Evolutionary conservation across 129 eudicot genomes (phyloP).

Genomic region (Helichrysum umbraculigerum): DNA sequence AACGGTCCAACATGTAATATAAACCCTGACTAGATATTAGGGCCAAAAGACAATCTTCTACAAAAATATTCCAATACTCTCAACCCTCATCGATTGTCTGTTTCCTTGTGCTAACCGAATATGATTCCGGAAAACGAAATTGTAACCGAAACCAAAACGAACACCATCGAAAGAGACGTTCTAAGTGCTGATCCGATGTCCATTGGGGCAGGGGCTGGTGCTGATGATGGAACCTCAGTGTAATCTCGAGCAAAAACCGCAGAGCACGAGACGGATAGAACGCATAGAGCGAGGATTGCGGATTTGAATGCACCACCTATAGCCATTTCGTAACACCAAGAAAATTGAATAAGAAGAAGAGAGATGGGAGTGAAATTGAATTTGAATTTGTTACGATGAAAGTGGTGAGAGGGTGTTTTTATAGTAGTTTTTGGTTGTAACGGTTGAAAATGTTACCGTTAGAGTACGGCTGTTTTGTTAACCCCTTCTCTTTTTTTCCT

Average conservation of each 20-base stretch:
- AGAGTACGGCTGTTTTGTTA: too few relatives aligned
- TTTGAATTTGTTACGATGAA: neutral
- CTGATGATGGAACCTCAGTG: conserved; percentile 19
- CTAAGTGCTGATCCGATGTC: conserved; percentile 32
- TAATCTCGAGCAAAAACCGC: conserved; percentile 20
- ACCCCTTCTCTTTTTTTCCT: too few relatives aligned
- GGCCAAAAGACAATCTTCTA: conserved; percentile 5
- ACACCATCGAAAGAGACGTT: conserved; percentile 20
- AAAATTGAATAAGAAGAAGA: too few relatives aligned
- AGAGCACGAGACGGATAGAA: conserved; percentile 8
- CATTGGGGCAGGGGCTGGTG: conserved; percentile 42
- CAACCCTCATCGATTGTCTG: neutral
- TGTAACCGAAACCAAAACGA: conserved; percentile 13
- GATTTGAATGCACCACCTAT: conserved; percentile 13
- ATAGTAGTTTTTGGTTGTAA: neutral
- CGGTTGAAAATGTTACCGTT: conserved; percentile 37
- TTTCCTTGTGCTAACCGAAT: conserved; percentile 1
- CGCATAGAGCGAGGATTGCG: conserved; percentile 2
- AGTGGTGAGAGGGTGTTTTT: conserved; percentile 5
- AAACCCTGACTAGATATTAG: conserved; percentile 42
- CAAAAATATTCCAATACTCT: conserved; percentile 16
- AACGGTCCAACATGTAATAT: too few relatives aligned
- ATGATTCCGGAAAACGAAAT: conserved; percentile 22
- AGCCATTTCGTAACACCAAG: conserved; percentile 20
- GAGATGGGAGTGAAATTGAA: neutral